Evolutionary conservation across 495 filamentous ascomycete genomes (phyloP).

Genomic region (Aspergillus egyptiacus): DNA sequence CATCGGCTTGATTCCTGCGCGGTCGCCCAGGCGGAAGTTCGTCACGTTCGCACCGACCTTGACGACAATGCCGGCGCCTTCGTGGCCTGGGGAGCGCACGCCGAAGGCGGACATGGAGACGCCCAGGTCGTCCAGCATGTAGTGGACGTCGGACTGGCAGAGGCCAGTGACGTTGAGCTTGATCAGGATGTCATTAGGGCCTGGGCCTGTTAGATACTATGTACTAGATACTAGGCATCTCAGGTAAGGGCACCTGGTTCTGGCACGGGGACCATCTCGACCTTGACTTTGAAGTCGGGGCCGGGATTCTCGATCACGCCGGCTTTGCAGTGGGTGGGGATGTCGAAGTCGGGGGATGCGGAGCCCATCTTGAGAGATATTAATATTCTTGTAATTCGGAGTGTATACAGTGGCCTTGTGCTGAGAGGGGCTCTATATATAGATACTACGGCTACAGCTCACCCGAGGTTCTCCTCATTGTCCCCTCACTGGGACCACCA

Average conservation of each 20-base stretch:
- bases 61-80: conserved; percentile 52
- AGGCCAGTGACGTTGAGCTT: conserved; percentile 44
- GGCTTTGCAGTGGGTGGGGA: conserved; percentile 49
- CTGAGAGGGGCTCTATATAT: background rate
- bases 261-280: conserved; percentile 48
- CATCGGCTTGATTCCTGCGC: conserved; percentile 54
- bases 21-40: conserved; percentile 51
- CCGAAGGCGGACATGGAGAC: conserved; percentile 44
- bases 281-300: conserved; percentile 45
- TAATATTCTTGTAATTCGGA: background rate
- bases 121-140: conserved; percentile 42
- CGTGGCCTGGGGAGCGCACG: conserved; percentile 47
- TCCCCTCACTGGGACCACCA: background rate
- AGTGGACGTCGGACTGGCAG: conserved; percentile 46
- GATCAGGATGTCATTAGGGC: conserved; percentile 43
- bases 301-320: conserved; percentile 51
- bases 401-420: background rate
- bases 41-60: conserved; percentile 47
- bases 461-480: conserved; percentile 8
- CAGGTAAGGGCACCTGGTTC: conserved; percentile 35
- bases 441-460: background rate
- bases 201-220: conserved; percentile 17
- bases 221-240: too few relatives aligned
- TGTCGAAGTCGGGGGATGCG: conserved; percentile 20
- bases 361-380: background rate